Conservation (phyloP, 352 stramenopile genomes). For the Globisporangium cystogenes region DNA sequence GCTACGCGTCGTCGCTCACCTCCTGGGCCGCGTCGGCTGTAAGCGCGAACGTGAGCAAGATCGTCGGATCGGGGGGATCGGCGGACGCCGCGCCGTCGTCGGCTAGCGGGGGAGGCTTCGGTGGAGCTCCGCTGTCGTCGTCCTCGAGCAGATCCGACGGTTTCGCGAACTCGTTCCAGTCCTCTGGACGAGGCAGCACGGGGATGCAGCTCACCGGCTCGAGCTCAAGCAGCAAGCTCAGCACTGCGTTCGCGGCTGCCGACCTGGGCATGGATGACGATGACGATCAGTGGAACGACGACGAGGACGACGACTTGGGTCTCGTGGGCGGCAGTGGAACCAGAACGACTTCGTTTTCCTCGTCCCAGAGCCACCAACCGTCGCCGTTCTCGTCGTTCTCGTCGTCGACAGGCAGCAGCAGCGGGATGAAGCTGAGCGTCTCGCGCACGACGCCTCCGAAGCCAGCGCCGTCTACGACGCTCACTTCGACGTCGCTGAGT, state of each 20-base stretch:
- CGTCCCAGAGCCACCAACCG: constrained; percentile 5
- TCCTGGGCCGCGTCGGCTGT: constrained; percentile 74
- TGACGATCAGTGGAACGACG: constrained; percentile 47
- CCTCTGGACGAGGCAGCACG: neutral
- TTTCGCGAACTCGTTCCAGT: constrained; percentile 3
- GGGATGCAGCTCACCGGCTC: constrained; percentile 13
- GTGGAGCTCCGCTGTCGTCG: constrained; percentile 9
- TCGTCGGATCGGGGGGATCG: constrained; percentile 37
- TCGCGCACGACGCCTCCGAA: constrained; percentile 19
- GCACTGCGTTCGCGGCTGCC: constrained; percentile 34
- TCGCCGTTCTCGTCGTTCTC: constrained; percentile 33
- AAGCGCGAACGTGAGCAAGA: constrained; percentile 59
- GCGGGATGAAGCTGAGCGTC: constrained; percentile 50
- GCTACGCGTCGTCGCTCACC: constrained; percentile 62
- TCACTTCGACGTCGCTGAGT: constrained; percentile 17
- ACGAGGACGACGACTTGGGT: constrained; percentile 57
- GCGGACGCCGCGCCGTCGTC: neutral
- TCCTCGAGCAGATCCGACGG: constrained; percentile 15
- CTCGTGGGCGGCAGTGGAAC: constrained; percentile 12
- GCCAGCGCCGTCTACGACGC: constrained; percentile 17
- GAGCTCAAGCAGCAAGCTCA: constrained; percentile 12
- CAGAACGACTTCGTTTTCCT: constrained; percentile 19
- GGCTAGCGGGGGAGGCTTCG: constrained; percentile 5
- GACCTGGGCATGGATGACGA: constrained; percentile 51
- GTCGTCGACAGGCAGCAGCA: constrained; percentile 1